These are phyloP conservation scores for Botrytis fragariae DNA, from an alignment of 2,329 filamentous ascomycete species.

Conservation along the genomic window DNA sequence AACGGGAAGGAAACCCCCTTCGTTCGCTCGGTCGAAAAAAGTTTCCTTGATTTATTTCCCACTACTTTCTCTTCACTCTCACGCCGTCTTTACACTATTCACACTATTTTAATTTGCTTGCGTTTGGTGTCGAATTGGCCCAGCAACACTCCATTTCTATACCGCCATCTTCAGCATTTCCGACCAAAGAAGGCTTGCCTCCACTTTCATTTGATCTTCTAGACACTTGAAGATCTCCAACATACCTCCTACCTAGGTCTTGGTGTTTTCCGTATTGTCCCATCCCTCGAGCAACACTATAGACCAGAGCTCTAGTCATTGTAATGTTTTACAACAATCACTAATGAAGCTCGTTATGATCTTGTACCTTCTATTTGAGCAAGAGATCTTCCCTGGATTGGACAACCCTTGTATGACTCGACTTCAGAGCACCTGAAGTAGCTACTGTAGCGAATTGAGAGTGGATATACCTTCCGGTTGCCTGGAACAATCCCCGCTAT, in stretches of 20 bases:
- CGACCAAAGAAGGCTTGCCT: background rate
- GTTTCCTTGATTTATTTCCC: slow-evolving; percentile 7
- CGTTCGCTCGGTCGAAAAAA: slow-evolving; percentile 7
- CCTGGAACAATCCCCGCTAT: slow-evolving; percentile 20
- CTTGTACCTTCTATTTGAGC: background rate
- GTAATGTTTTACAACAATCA: slow-evolving; percentile 12
- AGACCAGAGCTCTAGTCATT: background rate
- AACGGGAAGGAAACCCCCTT: slow-evolving; percentile 11
- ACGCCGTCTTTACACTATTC: background rate
- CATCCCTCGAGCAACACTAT: background rate
- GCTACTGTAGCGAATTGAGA: slow-evolving; percentile 16
- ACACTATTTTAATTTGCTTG: background rate
- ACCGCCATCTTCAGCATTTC: slow-evolving; percentile 7
- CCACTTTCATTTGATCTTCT: slow-evolving; percentile 3
- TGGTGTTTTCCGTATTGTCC: background rate
- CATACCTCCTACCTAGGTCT: background rate
- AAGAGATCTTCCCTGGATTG: background rate
- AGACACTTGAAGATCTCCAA: background rate
- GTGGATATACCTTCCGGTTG: slow-evolving; percentile 18
- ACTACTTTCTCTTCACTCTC: background rate
- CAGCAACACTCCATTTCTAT: slow-evolving; percentile 9
- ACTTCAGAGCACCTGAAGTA: slow-evolving; percentile 13
- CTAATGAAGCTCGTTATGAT: slow-evolving; percentile 10
- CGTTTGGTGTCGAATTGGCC: background rate
- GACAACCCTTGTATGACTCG: slow-evolving; percentile 1